Base-by-base conservation (phyloP, 1,284 basidiomycete species). In the Tausonia pullulans region DNA sequence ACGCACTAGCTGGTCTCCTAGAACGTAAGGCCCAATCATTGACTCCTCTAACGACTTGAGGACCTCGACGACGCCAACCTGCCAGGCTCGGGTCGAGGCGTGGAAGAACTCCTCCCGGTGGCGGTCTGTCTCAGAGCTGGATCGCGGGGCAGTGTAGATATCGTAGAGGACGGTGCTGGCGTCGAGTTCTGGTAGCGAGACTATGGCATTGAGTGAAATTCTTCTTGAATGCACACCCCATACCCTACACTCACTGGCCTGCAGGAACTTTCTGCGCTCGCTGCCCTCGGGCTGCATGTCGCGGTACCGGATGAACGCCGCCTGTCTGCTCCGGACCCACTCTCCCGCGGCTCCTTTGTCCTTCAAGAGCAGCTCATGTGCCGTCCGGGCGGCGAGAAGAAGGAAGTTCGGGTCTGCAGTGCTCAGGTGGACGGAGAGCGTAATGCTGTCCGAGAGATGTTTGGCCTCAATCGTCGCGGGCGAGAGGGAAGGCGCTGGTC, bases 391-490 rank as follows among this genome's bases (percentile, higher is more conserved):
- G 1, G 74, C 67, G 3, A 80, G 68, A 40, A 74, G 72, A 48
- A 81, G 68, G 63, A 80, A 79, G 70, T 80, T 79, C 16, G 78
- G 79, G 65, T 81, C 79, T 52, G 78, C 76, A 1, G 71, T 69
- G 0, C 74, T 69, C 1, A 82, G 80, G 71, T 91, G 87, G 11
- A 84, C 75, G 2, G 89, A 76, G 0, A 81, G 80, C 68, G 91
- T 84, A 67, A 92, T 80, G 39, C 76, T 76, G 66, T 82, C 83
- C 57, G 82, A 84, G 5, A 79, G 74, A 4, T 80, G 76, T 68
- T 76, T 76, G 61, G 72, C 75, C 72, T 85, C 86, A 66, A 91
- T 84, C 0, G 90, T 92, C 0, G 89, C 87, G 0, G 90, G 90
- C 2, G 86, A 80, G 10, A 94, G 78, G 0, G 84, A 79, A 0